phyloP scores from a whole-genome alignment of 2,329 filamentous ascomycete species.

The Paraphoma sp. region DNA sequence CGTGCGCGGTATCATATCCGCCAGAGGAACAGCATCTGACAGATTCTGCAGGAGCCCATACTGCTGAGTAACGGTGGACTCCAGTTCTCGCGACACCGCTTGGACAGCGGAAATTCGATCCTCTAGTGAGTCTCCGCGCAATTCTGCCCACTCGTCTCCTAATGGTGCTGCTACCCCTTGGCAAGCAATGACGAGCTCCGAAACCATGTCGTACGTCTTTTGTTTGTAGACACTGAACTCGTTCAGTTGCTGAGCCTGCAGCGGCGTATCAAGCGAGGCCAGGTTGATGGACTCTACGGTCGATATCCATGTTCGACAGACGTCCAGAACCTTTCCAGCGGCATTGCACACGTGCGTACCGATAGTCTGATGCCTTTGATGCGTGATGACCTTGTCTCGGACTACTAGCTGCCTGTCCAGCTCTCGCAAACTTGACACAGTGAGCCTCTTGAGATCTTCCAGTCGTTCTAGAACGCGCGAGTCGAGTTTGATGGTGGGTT shows the following conservation, averaged over 20 bases:
- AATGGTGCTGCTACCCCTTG: constrained; percentile 91
- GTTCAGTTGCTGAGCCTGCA: constrained; percentile 82
- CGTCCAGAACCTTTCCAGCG: constrained; percentile 81
- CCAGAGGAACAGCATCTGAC: constrained; percentile 74
- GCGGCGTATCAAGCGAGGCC: constrained; percentile 75
- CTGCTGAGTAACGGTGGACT: constrained; percentile 85
- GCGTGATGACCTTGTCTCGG: constrained; percentile 81
- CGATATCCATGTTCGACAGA: constrained; percentile 87
- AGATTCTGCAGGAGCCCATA: constrained; percentile 87
- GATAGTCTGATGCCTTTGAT: constrained; percentile 77
- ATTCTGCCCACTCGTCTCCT: constrained; percentile 93
- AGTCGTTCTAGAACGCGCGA: constrained; percentile 78
- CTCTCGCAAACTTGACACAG: constrained; percentile 84
- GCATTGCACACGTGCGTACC: constrained; percentile 82
- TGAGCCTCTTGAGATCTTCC: constrained; percentile 83
- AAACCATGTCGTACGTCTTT: constrained; percentile 89
- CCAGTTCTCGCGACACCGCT: constrained; percentile 77
- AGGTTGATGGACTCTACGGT: constrained; percentile 93
- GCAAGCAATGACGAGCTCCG: constrained; percentile 84
- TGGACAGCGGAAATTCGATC: constrained; percentile 83
- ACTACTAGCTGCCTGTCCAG: constrained; percentile 83
- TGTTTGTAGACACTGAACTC: constrained; percentile 94
- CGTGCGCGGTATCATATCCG: constrained; percentile 35
- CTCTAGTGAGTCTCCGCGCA: constrained; percentile 88
- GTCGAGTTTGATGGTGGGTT: constrained; percentile 79